Conservation (phyloP, 768 basidiomycete genomes). For the Mycena vitilis region DNA sequence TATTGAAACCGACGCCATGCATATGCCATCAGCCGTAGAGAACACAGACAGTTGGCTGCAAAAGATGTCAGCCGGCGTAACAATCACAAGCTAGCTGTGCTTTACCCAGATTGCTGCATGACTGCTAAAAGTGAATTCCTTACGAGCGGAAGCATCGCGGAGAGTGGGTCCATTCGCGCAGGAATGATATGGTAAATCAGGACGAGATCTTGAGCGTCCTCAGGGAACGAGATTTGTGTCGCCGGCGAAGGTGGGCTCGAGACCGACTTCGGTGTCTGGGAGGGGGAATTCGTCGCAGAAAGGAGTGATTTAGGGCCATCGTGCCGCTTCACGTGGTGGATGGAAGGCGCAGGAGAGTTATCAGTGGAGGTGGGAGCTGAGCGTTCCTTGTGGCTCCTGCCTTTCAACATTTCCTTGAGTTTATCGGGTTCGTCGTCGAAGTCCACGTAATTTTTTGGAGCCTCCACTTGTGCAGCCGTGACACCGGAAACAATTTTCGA, state of each 20-base stretch:
- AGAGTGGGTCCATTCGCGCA: slow-evolving; percentile 53
- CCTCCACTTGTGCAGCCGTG: slow-evolving; percentile 77
- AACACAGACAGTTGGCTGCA: slow-evolving; percentile 67
- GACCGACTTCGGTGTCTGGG: slow-evolving; percentile 52
- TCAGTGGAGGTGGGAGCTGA: slow-evolving; percentile 30
- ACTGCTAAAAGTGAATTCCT: slow-evolving; percentile 58
- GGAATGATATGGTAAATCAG: slow-evolving; percentile 63
- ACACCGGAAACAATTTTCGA: slow-evolving; percentile 79
- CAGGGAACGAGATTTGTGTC: slow-evolving; percentile 40
- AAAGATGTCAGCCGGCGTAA: background rate
- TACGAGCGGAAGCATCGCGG: slow-evolving; percentile 60
- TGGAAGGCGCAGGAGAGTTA: slow-evolving; percentile 30
- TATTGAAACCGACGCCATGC: slow-evolving; percentile 45
- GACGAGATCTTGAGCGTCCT: slow-evolving; percentile 43
- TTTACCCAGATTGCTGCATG: slow-evolving; percentile 76
- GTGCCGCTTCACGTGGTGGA: slow-evolving; percentile 42
- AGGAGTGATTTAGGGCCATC: slow-evolving; percentile 56
- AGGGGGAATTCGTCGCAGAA: slow-evolving; percentile 59
- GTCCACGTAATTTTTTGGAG: slow-evolving; percentile 83
- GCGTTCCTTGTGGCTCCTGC: slow-evolving; percentile 57
- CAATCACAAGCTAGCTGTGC: background rate
- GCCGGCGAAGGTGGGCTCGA: slow-evolving; percentile 54
- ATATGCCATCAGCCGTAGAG: slow-evolving; percentile 62
- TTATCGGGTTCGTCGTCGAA: slow-evolving; percentile 85
- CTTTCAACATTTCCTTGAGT: slow-evolving; percentile 79